Base-by-base conservation (phyloP, 2,329 filamentous ascomycete species). In the Alternaria longipes region DNA sequence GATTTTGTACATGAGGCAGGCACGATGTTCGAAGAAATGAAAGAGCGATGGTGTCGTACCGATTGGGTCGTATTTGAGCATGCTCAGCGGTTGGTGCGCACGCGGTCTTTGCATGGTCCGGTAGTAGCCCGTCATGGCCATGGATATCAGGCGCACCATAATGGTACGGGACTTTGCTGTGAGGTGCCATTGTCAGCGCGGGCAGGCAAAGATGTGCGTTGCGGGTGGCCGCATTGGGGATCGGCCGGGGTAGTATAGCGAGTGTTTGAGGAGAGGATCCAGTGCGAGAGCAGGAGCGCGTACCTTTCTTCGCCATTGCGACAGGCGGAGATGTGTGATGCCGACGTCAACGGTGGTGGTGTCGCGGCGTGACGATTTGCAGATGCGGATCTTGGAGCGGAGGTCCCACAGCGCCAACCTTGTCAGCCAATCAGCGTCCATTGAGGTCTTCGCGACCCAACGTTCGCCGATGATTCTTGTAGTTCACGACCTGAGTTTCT, bases 121-220 rank as follows among this genome's bases (percentile, higher is more conserved):
- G 86, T 94, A 99, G 86, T 93, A 99, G 75, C 95, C 95, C 26
- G 95, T 99, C 90, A 97, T 90, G 79, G 95, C 95, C 95, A 99
- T 99, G 66, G 93, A 97, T 79, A 99, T 85, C 70, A 99, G 90
- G 79, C 95, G 94, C 80, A 97, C 94, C 78, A 92, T 88, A 78
- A 99, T 90, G 69, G 94, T 90, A 79, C 96, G 93, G 77, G 94
- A 92, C 85, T 98, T 98, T 63, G 85, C 93, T 96, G 79, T 54
- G 18, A 32, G 9, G 26, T n/a, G 22, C 26, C 50, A 34, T 44
- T 5, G 66, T 75, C 66, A 74, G 72, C 64, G 32, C 14, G 52
- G 52, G 54, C 45, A 12, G 24, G 20, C 24, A 22, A 51, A 20
- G 14, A 8, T 50, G 44, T 47, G 32, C 20, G 24, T 5, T 5